Conservation (phyloP, 2,329 filamentous ascomycete species). For the Diplodia scrobiculata region DNA sequence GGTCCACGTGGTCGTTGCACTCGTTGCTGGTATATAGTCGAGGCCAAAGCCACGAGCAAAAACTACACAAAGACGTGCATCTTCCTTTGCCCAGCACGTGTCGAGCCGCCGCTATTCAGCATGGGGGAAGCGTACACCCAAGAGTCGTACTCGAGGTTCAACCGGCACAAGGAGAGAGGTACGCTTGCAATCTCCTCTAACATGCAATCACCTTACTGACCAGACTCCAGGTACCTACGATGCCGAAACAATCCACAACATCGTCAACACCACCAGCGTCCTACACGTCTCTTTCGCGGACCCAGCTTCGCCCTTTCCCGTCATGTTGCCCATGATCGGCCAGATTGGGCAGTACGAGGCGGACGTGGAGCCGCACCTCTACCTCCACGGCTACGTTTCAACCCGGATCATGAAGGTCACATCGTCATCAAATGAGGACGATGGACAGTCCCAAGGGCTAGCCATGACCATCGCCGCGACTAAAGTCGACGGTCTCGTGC, state of each 20-base stretch:
- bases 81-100: too few species aligned
- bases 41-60: not conserved
- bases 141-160: slow-evolving; percentile 58
- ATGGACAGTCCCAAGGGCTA: slow-evolving; percentile 53
- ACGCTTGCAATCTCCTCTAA: slow-evolving; percentile 26
- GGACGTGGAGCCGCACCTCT: slow-evolving; percentile 63
- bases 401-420: slow-evolving; percentile 68
- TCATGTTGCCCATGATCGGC: slow-evolving; percentile 81
- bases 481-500: slow-evolving; percentile 76
- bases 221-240: slow-evolving; percentile 66
- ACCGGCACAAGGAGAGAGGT: slow-evolving; percentile 68
- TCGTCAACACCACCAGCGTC: slow-evolving; percentile 73
- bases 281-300: slow-evolving; percentile 77
- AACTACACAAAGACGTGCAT: not conserved
- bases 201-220: not conserved
- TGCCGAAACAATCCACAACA: slow-evolving; percentile 69
- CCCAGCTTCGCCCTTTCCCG: slow-evolving; percentile 67
- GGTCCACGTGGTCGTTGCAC: not conserved
- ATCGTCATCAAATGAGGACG: not conserved
- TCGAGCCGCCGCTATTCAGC: not conserved
- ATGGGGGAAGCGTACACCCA: slow-evolving; percentile 60
- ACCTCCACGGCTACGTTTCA: slow-evolving; percentile 83
- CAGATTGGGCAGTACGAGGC: slow-evolving; percentile 71
- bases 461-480: slow-evolving; percentile 73
- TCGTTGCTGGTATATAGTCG: not conserved